A percentile compares a stretch with the other conserved stretches of the same genome.
Conservation (phyloP, 164 flowering plant genomes). For the Dillenia suffruticosa region DNA sequence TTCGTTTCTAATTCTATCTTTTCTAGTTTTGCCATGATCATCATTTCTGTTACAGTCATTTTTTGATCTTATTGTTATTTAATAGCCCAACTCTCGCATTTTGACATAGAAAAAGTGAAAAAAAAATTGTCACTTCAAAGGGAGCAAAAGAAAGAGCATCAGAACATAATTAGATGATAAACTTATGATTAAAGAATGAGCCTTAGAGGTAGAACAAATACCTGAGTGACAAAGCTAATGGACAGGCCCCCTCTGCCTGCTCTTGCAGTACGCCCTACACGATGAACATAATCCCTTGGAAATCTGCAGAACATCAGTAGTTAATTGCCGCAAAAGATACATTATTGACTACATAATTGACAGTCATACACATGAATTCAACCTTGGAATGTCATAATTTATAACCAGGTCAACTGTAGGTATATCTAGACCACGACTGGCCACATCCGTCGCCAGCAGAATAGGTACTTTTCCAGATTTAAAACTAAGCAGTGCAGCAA, state of each 20-base stretch:
- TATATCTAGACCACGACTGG: constrained; percentile 92
- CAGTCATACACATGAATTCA: background rate
- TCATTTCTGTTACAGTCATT: too few relatives aligned
- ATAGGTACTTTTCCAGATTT: constrained; percentile 80
- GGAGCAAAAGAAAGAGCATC: too few relatives aligned
- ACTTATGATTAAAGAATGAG: too few relatives aligned
- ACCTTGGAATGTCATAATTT: constrained; percentile 95
- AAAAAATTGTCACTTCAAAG: too few relatives aligned
- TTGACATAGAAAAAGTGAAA: too few relatives aligned
- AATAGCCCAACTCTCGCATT: too few relatives aligned
- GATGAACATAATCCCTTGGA: constrained; percentile 91
- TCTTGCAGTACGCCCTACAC: constrained; percentile 98
- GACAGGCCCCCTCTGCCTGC: constrained; percentile 95
- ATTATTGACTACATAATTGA: background rate
- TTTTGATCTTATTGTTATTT: too few relatives aligned
- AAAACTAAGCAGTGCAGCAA: constrained; percentile 72
- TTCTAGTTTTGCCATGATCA: too few relatives aligned
- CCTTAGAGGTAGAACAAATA: background rate
- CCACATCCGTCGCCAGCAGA: constrained; percentile 93
- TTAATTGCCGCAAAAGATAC: background rate
- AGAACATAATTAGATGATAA: too few relatives aligned
- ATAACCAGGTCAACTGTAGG: constrained; percentile 96
- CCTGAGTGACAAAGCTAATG: constrained; percentile 77
- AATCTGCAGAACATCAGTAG: constrained; percentile 31
- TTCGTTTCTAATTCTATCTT: too few relatives aligned